Evolutionary conservation across 2,329 filamentous ascomycete genomes (phyloP), one percentile per base, ranked within the genome.

Genomic region (Aspergillus spinulosporus): DNA sequence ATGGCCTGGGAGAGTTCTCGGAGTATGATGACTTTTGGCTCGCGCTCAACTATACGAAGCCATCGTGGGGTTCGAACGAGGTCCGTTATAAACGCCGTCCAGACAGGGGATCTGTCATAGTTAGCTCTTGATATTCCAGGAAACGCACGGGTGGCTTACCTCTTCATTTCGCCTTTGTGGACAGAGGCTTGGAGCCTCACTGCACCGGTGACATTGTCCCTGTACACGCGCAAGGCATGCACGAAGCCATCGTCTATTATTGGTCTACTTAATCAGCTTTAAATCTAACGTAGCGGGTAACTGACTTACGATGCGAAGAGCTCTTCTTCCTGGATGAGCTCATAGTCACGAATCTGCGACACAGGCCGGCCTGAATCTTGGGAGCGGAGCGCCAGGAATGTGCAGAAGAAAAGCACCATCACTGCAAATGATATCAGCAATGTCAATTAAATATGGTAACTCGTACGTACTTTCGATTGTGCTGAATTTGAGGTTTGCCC

Each of bases 121-220:
- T 55, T 43, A 6, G 6, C 6, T 5, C 6, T 31, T 42, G 28
- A 12, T 2, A 11, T 21, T 21, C 21, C 21, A 5, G 3, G 3
- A 47, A 21, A 21, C 21, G 26, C 36, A 43, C 7, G 34, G 9
- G 4, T 37, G 9, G 32, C 65, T 60, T 70, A 78, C 76, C 76
- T 74, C 60, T 79, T 78, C 69, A 80, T 76, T 1, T 77, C 75
- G 1, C 84, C 83, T 28, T 78, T 73, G 29, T 78, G 74, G 34
- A 84, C 72, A 0, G 81, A 80, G n/a, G 81, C 81, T 64, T 86
- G 82, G 26, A 86, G 74, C 8, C 84, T 74, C 0, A 86, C 72
- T 3, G 78, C 78, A 8, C 78, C 76, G 1, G 81, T 81, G 21
- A 76, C 71, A 12, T 63, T 69, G 56, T 86, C 84, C 42, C 73